Evolutionary conservation across 2,329 filamentous ascomycete species (phyloP), one percentile per base, ranked within the genome.

Genomic region (Penicillium nordicum): DNA sequence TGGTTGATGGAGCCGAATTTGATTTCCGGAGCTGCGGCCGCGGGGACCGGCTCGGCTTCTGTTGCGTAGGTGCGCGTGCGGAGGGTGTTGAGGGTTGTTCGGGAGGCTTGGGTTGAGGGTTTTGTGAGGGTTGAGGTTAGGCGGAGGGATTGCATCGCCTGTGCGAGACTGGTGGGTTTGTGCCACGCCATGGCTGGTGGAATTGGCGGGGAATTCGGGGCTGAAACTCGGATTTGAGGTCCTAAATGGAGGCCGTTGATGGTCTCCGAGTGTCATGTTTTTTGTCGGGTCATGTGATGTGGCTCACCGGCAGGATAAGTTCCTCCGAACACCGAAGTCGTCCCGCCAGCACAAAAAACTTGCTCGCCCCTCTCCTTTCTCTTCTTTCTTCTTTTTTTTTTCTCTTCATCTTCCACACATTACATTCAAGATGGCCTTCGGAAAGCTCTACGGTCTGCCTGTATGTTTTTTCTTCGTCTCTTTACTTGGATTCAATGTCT

Each of bases 391-490:
- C n/a, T 59, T 50, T 42, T 58, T 55, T 58, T 48, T 45, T 49
- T 51, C 38, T 32, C 46, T 36, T 55, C 47, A 45, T 29, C 37
- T 51, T 55, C 42, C 55, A 53, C 50, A 57, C 50, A 52, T 55
- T 58, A 53, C 50, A 58, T 61, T 70, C 82, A 90, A 84, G 78
- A 95, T 96, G 89, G 84, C 90, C 76, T 97, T 99, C 85, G 94
- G 94, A 82, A 99, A 96, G 84, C 86, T 99, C 74, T 97, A 94
- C 86, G 89, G 88, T 76, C 86, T 84, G 78, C 76, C 85, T 81
- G 93, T 96, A 87, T 69, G 81, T 72, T 64, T 37, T 14, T 14
- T 46, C 9, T 21, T 7, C 8, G 2, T 21, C 29, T 36, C 14
- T 41, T n/a, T 34, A 2, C 12, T n/a, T 43, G 46, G 23, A 5